A percentile compares a stretch with the other conserved stretches of the same genome.
Conservation (phyloP, 164 flowering plant species). For the Magnolia kwangsiensis region DNA sequence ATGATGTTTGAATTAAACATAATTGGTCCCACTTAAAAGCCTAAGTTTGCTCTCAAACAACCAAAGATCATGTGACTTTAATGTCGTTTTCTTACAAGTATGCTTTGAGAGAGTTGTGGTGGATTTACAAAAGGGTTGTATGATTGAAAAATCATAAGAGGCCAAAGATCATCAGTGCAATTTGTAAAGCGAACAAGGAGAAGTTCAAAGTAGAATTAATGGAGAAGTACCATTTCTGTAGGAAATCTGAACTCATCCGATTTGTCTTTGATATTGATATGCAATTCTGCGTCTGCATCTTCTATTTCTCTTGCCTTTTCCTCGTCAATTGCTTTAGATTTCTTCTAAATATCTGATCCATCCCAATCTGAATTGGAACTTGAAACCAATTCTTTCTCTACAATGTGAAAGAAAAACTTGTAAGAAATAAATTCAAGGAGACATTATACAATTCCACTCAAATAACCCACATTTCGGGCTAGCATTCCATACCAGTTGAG, state of each 20-base stretch:
- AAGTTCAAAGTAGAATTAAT: not conserved
- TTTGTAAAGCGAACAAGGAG: too few relatives aligned
- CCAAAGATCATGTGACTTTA: too few relatives aligned
- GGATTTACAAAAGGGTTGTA: too few relatives aligned
- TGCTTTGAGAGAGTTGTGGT: too few relatives aligned
- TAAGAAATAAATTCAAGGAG: slow-evolving; percentile 42
- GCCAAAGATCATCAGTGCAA: too few relatives aligned
- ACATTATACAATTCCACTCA: slow-evolving; percentile 53
- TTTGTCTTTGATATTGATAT: slow-evolving; percentile 66
- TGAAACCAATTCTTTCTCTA: slow-evolving; percentile 35
- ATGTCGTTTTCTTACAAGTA: too few relatives aligned
- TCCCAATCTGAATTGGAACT: slow-evolving; percentile 38
- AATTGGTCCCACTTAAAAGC: too few relatives aligned
- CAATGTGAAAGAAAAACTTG: slow-evolving; percentile 7
- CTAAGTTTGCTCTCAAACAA: too few relatives aligned
- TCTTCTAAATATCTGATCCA: slow-evolving; percentile 31
- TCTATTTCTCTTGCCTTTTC: slow-evolving; percentile 16
- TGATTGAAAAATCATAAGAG: too few relatives aligned
- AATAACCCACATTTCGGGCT: slow-evolving; percentile 40
- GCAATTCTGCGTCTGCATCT: slow-evolving; percentile 45
- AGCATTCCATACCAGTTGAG: slow-evolving; percentile 35
- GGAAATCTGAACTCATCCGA: slow-evolving; percentile 88
- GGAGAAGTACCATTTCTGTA: slow-evolving; percentile 52
- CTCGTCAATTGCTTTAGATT: slow-evolving; percentile 53
- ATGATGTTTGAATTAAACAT: too few relatives aligned